These are phyloP conservation scores for Citrus sp. DNA, from an alignment of 345 rosid genomes.

Conservation along the genomic window DNA sequence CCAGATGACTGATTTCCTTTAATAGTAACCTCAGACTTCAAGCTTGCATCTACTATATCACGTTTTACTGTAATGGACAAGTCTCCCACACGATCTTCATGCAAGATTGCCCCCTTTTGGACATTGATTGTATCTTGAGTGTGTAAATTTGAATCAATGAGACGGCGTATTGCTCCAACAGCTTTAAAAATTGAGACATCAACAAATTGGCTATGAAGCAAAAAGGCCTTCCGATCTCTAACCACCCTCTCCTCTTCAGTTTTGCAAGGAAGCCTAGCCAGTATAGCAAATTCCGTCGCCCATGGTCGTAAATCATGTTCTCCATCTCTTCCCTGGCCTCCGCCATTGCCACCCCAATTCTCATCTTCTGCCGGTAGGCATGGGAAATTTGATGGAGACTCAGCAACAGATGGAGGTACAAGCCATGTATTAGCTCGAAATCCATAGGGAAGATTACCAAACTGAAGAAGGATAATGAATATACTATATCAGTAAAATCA, in stretches of 20 bases:
- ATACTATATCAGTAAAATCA: neutral
- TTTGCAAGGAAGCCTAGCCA: conserved; percentile 56
- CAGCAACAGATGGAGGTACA: conserved; percentile 47
- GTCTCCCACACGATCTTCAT: conserved; percentile 50
- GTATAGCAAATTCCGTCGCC: conserved; percentile 62
- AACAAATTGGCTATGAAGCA: conserved; percentile 58
- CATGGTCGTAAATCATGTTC: conserved; percentile 54
- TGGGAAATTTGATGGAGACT: conserved; percentile 38
- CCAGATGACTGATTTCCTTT: conserved; percentile 23
- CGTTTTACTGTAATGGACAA: conserved; percentile 45
- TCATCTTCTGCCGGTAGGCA: conserved; percentile 56
- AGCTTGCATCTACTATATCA: conserved; percentile 30
- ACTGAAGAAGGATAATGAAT: conserved; percentile 31
- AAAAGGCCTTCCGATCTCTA: conserved; percentile 62
- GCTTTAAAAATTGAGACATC: conserved; percentile 61
- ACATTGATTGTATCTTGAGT: conserved; percentile 19
- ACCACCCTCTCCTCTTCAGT: conserved; percentile 65
- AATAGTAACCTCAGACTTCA: conserved; percentile 26
- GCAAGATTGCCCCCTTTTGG: conserved; percentile 22
- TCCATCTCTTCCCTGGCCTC: conserved; percentile 59
- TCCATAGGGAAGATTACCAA: conserved; percentile 69
- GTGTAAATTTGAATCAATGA: conserved; percentile 26
- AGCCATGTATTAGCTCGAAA: conserved; percentile 72
- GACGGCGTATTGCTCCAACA: conserved; percentile 32
- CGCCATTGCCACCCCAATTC: conserved; percentile 68